These are phyloP conservation scores for Pseudocercospora eumusae DNA, from an alignment of 2,329 filamentous ascomycete genomes.

Conservation along the genomic window DNA sequence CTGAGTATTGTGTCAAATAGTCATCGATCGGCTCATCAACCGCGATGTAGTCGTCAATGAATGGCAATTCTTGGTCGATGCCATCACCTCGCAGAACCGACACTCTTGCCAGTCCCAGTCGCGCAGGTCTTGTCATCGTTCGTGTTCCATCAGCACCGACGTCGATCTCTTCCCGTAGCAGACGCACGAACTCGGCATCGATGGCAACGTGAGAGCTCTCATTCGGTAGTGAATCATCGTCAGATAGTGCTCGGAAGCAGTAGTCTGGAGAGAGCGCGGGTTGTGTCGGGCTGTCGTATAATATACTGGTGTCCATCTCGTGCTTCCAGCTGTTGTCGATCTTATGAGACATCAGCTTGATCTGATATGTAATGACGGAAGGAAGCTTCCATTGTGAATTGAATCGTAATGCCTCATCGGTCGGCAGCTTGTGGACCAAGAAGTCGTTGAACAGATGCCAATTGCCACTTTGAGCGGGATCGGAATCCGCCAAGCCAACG, in stretches of 20 bases:
- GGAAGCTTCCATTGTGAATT: constrained; percentile 91
- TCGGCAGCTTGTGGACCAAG: constrained; percentile 75
- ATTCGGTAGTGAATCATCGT: constrained; percentile 59
- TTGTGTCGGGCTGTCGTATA: constrained; percentile 71
- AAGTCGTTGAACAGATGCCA: constrained; percentile 99
- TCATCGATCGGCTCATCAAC: constrained; percentile 91
- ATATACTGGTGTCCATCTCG: constrained; percentile 75
- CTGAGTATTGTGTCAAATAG: constrained; percentile 91
- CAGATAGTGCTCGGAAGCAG: constrained; percentile 34
- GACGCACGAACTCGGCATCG: constrained; percentile 93
- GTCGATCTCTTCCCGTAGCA: constrained; percentile 91
- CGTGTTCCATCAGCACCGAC: constrained; percentile 92
- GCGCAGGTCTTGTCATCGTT: constrained; percentile 86
- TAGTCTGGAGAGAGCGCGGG: constrained; percentile 36
- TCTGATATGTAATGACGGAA: constrained; percentile 82
- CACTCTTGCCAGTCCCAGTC: constrained; percentile 87
- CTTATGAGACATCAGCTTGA: constrained; percentile 75
- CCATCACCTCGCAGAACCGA: constrained; percentile 84
- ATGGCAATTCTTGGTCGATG: constrained; percentile 75
- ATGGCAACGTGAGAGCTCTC: constrained; percentile 72
- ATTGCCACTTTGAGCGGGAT: constrained; percentile 61
- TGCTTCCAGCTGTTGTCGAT: constrained; percentile 87
- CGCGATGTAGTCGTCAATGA: constrained; percentile 96
- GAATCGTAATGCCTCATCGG: constrained; percentile 84
- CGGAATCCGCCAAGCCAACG: constrained; percentile 66